phyloP scores from a whole-genome alignment of 23 red algal genomes.

The Gracilaria gracilis region DNA sequence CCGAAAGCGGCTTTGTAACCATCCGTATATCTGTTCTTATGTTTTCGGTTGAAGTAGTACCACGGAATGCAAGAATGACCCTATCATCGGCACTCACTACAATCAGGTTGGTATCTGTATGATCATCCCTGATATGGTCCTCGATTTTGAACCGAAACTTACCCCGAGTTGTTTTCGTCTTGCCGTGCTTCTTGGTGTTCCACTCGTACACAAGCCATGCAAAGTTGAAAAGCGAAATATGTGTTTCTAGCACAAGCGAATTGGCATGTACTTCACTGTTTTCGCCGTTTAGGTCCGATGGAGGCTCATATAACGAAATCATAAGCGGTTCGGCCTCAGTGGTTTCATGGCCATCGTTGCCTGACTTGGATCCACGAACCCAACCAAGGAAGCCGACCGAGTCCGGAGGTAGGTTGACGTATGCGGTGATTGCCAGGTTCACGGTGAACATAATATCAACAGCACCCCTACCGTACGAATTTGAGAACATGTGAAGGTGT shows the following conservation, averaged over 20 bases:
- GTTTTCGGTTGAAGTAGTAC: constrained; percentile 30
- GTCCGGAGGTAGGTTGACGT: constrained; percentile 23
- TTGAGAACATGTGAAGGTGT: background rate
- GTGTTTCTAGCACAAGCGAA: constrained; percentile 19
- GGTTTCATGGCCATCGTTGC: background rate
- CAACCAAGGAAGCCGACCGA: constrained; percentile 19
- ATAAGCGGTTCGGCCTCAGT: background rate
- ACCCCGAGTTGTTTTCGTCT: background rate
- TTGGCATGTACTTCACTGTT: background rate
- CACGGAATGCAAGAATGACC: constrained; percentile 41
- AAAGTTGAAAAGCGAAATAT: constrained; percentile 43
- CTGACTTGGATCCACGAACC: background rate
- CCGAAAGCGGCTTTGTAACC: background rate
- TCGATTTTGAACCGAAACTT: background rate
- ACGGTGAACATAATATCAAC: background rate
- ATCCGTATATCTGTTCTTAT: constrained; percentile 30
- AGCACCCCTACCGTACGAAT: background rate
- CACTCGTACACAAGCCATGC: constrained; percentile 53
- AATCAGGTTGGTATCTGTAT: constrained; percentile 48
- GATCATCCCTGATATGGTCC: background rate
- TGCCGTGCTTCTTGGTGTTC: constrained; percentile 9
- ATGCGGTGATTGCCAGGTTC: constrained; percentile 4
- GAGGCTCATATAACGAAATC: background rate
- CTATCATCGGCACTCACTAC: constrained; percentile 41
- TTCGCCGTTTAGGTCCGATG: background rate